Percentiles rank a stretch among this genome's conserved stretches.
Evolutionary conservation across 176 grass and related monocot genomes (phyloP).

Genomic region (Aegilops longissima): DNA sequence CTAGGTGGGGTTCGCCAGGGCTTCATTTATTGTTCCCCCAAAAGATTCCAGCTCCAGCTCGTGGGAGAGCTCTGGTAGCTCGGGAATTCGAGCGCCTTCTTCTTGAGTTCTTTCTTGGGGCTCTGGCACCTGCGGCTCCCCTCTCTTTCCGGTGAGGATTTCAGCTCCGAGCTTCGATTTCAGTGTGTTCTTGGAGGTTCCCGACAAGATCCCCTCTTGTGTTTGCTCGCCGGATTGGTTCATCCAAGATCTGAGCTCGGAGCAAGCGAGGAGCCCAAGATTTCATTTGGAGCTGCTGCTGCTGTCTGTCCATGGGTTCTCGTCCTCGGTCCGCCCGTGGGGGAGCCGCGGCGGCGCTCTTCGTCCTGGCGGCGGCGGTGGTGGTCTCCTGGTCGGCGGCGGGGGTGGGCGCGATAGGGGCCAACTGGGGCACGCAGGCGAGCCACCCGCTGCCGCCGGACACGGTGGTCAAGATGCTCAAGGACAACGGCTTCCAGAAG

Average conservation of each 20-base stretch:
- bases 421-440: constrained; percentile 96
- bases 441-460: constrained; percentile 87
- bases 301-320: constrained; percentile 30
- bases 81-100: background rate
- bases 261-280: background rate
- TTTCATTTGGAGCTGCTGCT: constrained; percentile 16
- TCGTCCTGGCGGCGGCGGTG: background rate
- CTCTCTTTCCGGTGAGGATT: constrained; percentile 7
- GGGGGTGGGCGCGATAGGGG: constrained; percentile 70
- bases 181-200: constrained; percentile 17
- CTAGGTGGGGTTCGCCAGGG: constrained; percentile 31
- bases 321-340: constrained; percentile 16
- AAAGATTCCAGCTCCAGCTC: constrained; percentile 29
- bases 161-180: constrained; percentile 14
- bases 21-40: constrained; percentile 37
- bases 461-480: constrained; percentile 87
- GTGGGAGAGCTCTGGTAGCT: background rate
- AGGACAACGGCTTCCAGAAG: constrained; percentile 80
- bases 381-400: constrained; percentile 45
- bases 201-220: background rate
- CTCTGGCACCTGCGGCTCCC: background rate
- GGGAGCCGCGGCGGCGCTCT: background rate
- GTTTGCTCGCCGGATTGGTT: background rate
- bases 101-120: constrained; percentile 1
- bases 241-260: constrained; percentile 38